Base-by-base conservation (phyloP, 2,329 filamentous ascomycete species). In the Cadophora malorum region DNA sequence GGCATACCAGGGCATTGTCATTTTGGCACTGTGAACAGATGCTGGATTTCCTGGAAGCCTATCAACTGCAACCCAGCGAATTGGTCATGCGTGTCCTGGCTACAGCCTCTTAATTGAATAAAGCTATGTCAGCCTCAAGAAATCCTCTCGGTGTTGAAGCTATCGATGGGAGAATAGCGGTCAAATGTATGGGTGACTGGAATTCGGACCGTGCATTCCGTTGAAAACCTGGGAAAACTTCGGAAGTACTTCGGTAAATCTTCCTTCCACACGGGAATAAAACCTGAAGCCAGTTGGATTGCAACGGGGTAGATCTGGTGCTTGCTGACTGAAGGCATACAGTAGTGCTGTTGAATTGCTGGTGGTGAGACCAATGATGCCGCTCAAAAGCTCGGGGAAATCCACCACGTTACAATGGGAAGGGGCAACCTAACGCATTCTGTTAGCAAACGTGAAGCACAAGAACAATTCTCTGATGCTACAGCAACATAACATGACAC, bases 371-470 rank as follows among this genome's bases (percentile, higher is more conserved):
- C 47, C 21, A 45, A 64, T 31, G 7, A 56, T 9, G 19, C 33
- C 58, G 58, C 64, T 62, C 47, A 35, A 66, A 62, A 53, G 23
- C 49, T 62, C 64, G 56, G 33, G 64, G 41, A 47, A 68, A 23
- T 58, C 50, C 61, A 55, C 61, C 6, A 21, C 19, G n/a, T 49
- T 49, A 49, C 19, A 7, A 49, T 49, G n/a, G 5, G n/a, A 21
- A 49, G 45, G 5, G n/a, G 45, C 45, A 49, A 49, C n/a, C 45
- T 49, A 21, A 49, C 4, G 6, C 45, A 49, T 49, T 49, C 33
- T 45, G 28, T 5, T 3, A 61, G 52, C 52, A 55, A 55, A 33
- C 16, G 33, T 49, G 19, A 49, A 49, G 45, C 45, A 49, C 19
- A n/a, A 21, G 45, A 6, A n/a, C 10, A 6, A 49, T 49, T 45